Conservation (phyloP, 164 flowering plant species). For the Magnolia kwangsiensis region DNA sequence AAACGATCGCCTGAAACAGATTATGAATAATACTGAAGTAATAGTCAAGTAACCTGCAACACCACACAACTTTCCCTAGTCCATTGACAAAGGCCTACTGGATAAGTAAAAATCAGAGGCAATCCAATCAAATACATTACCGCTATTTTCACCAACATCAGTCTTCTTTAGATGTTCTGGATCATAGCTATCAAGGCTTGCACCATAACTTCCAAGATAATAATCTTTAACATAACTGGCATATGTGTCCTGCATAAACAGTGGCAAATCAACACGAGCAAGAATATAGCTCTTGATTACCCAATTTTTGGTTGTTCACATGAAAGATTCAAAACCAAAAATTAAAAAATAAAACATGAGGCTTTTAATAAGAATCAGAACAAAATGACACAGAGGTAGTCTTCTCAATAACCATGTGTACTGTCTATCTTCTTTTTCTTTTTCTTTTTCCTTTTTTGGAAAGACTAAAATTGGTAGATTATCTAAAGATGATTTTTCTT, state of each 20-base stretch:
- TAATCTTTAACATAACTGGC: constrained; percentile 75
- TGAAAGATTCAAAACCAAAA: not conserved
- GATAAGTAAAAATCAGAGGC: not conserved
- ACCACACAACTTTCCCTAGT: not conserved
- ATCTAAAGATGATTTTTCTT: no score
- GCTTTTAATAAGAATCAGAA: not conserved
- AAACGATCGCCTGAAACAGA: constrained; percentile 43
- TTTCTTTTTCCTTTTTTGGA: no score
- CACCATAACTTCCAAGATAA: constrained; percentile 48
- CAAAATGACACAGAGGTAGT: no score
- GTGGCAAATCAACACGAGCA: not conserved
- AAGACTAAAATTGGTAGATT: no score
- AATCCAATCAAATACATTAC: constrained; percentile 9
- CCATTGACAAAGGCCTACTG: not conserved
- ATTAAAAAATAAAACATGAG: not conserved
- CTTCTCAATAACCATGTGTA: no score
- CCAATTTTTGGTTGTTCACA: not conserved
- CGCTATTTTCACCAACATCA: constrained; percentile 31
- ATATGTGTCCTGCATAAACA: constrained; percentile 64
- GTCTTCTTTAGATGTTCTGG: constrained; percentile 61
- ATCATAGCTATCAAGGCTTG: constrained; percentile 49
- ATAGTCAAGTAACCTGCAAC: not conserved
- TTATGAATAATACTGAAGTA: not conserved
- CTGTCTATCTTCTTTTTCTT: no score
- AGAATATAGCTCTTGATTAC: not conserved